A percentile compares a stretch with the other conserved stretches of the same genome.
phyloP scores from a whole-genome alignment of 495 filamentous ascomycete genomes.

The Tuber indicum region DNA sequence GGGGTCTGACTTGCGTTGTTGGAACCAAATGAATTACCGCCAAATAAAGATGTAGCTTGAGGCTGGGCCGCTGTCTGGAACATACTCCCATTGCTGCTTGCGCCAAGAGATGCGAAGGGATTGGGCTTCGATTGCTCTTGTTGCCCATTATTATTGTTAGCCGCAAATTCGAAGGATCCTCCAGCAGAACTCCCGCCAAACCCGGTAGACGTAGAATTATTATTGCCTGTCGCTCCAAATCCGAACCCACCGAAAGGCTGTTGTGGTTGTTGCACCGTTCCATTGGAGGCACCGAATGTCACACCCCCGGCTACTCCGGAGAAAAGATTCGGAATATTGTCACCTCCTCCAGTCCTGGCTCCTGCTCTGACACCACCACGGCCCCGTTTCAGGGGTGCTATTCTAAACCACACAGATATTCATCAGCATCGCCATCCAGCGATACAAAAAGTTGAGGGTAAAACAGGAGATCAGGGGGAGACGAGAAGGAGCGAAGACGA shows the following conservation, averaged over 20 bases:
- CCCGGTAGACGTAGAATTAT: slow-evolving; percentile 15
- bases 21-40: slow-evolving; percentile 12
- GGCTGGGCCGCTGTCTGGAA: background rate
- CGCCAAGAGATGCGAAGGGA: slow-evolving; percentile 27
- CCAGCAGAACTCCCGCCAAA: slow-evolving; percentile 33
- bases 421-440: background rate
- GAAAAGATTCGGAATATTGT: slow-evolving; percentile 37
- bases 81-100: slow-evolving; percentile 13
- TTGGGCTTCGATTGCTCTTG: slow-evolving; percentile 31
- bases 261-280: slow-evolving; percentile 17
- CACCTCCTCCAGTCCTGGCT: slow-evolving; percentile 21
- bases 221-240: slow-evolving; percentile 20
- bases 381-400: slow-evolving; percentile 38
- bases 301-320: slow-evolving; percentile 14
- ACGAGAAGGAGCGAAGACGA: background rate
- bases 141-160: slow-evolving; percentile 19
- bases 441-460: background rate
- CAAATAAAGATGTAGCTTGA: slow-evolving; percentile 6
- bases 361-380: slow-evolving; percentile 22
- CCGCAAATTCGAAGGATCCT: slow-evolving; percentile 26
- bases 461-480: slow-evolving; percentile 1
- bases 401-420: slow-evolving; percentile 27
- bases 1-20: slow-evolving; percentile 23
- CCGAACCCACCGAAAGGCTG: slow-evolving; percentile 19
- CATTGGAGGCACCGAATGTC: slow-evolving; percentile 28